Evolutionary conservation across 1,139 yeast genomes (phyloP).

Genomic region (Magnusiomyces paraingens): DNA sequence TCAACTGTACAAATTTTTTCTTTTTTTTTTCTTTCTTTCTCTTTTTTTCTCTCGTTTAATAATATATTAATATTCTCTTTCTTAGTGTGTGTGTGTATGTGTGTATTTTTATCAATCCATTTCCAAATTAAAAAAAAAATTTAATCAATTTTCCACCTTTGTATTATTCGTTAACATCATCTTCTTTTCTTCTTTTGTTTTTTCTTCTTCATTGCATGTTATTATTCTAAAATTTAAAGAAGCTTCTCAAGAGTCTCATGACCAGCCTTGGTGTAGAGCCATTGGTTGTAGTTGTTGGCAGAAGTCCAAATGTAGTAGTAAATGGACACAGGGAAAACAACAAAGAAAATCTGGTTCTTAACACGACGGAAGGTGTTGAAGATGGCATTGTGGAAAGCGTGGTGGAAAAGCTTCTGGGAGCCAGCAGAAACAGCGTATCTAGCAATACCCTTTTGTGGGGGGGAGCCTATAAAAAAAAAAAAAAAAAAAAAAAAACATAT

Average conservation of each 20-base stretch:
- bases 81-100: too few species aligned
- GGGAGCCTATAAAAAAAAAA: constrained; percentile 20
- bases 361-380: constrained; percentile 96
- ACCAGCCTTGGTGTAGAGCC: constrained; percentile 96
- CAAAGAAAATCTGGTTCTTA: constrained; percentile 74
- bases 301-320: constrained; percentile 84
- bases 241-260: constrained; percentile 70
- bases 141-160: background rate
- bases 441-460: constrained; percentile 22
- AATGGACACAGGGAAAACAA: constrained; percentile 68
- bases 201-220: background rate
- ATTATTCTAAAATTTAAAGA: background rate
- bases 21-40: too few species aligned
- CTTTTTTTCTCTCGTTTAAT: too few species aligned
- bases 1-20: too few species aligned
- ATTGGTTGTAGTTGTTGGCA: constrained; percentile 89
- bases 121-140: too few species aligned
- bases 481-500: background rate
- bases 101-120: too few species aligned
- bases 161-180: background rate
- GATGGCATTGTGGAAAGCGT: constrained; percentile 75
- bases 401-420: constrained; percentile 90
- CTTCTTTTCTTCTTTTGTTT: background rate
- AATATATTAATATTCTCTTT: too few species aligned
- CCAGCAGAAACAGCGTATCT: constrained; percentile 83